Evolutionary conservation across 1,139 yeast species (phyloP).

Genomic region (Scheffersomyces insectosa): DNA sequence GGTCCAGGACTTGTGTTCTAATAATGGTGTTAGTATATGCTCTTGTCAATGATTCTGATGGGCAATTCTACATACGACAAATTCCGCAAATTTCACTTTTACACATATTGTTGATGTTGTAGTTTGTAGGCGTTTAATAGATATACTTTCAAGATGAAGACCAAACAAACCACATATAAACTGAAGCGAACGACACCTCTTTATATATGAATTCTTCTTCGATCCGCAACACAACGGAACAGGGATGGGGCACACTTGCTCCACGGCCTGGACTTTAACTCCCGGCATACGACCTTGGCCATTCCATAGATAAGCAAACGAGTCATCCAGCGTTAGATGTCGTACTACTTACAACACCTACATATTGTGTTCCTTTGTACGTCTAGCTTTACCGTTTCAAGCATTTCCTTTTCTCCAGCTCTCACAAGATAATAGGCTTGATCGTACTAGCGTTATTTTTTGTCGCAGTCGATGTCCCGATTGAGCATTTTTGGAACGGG

Average conservation of each 20-base stretch:
- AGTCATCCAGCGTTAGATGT: neutral
- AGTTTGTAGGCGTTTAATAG: neutral
- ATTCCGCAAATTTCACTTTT: conserved; percentile 37
- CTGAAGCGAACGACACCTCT: no score
- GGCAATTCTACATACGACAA: conserved; percentile 27
- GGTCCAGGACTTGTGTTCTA: conserved; percentile 42
- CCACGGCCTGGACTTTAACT: neutral
- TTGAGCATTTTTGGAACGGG: no score
- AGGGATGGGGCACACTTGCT: no score
- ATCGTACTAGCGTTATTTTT: no score
- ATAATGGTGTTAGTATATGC: conserved; percentile 11
- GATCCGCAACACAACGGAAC: no score
- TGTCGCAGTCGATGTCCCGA: no score
- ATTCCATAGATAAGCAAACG: neutral
- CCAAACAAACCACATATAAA: no score
- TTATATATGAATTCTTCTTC: no score
- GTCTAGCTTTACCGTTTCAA: neutral
- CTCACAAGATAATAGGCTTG: no score
- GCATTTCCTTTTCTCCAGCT: conserved; percentile 1
- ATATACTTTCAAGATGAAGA: no score
- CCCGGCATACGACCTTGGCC: neutral
- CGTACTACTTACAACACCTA: neutral
- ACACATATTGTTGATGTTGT: conserved; percentile 26
- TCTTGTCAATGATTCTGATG: conserved; percentile 13
- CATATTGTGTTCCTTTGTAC: neutral